Conservation (phyloP, 495 filamentous ascomycete genomes). For the Aspergillus kassunensis region DNA sequence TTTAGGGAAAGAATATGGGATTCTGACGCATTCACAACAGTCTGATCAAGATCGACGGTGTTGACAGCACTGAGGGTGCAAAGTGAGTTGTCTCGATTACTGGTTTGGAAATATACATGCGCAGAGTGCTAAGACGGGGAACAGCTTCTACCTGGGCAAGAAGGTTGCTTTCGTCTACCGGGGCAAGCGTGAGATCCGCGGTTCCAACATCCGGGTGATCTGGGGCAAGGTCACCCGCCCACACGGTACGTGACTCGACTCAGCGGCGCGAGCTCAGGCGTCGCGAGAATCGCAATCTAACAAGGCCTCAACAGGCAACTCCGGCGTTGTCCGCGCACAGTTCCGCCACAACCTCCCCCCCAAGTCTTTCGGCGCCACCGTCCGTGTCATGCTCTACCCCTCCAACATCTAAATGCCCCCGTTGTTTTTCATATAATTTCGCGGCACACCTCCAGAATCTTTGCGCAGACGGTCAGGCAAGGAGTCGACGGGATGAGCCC, state of each 20-base stretch:
- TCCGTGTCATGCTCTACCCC: constrained; percentile 99
- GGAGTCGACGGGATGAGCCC: constrained; percentile 43
- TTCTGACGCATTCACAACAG: constrained; percentile 34
- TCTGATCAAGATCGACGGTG: constrained; percentile 96
- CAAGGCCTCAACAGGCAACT: constrained; percentile 65
- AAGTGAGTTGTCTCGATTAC: constrained; percentile 52
- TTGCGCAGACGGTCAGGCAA: constrained; percentile 43
- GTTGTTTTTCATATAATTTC: constrained; percentile 31
- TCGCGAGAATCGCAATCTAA: background rate
- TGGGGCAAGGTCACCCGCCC: constrained; percentile 97
- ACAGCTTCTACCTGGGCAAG: constrained; percentile 89
- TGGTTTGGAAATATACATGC: background rate
- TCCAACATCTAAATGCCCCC: constrained; percentile 49
- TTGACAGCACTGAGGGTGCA: constrained; percentile 80
- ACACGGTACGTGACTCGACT: constrained; percentile 63
- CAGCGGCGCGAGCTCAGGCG: background rate
- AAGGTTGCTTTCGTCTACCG: constrained; percentile 97
- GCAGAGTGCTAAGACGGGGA: constrained; percentile 22
- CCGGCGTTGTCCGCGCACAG: constrained; percentile 91
- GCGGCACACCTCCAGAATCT: constrained; percentile 38
- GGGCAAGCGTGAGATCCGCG: constrained; percentile 83
- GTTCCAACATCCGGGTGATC: constrained; percentile 96
- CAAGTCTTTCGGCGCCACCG: constrained; percentile 91
- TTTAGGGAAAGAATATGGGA: constrained; percentile 16
- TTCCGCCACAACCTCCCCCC: constrained; percentile 93